Conservation (phyloP, 2,329 filamentous ascomycete species). For the Clonostachys solani region DNA sequence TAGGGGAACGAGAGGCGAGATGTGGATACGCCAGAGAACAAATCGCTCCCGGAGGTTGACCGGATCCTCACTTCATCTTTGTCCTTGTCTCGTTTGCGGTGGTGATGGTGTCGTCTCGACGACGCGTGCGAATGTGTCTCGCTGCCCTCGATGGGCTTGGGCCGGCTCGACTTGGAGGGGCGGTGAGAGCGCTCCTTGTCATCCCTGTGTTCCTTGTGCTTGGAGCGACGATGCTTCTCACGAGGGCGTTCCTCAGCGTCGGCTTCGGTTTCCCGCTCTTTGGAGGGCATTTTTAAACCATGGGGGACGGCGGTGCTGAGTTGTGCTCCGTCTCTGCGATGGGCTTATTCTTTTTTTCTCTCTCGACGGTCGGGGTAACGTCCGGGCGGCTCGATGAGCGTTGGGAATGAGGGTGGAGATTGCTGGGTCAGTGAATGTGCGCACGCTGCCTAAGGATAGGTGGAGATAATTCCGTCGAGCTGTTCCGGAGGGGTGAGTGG, state of each 20-base stretch:
- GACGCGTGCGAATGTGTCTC: slow-evolving; percentile 31
- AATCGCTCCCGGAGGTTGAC: slow-evolving; percentile 37
- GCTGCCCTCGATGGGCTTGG: slow-evolving; percentile 32
- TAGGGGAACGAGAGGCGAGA: slow-evolving; percentile 60
- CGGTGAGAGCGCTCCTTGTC: slow-evolving; percentile 27
- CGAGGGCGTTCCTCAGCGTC: slow-evolving; percentile 26
- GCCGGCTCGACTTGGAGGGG: slow-evolving; percentile 34
- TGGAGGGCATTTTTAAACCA: slow-evolving; percentile 26
- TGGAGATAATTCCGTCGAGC: too few species aligned
- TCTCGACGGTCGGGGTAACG: too few species aligned
- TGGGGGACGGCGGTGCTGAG: too few species aligned
- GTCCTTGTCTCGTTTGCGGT: slow-evolving; percentile 18
- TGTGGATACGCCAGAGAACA: slow-evolving; percentile 41
- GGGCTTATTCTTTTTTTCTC: too few species aligned
- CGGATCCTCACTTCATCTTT: slow-evolving; percentile 7
- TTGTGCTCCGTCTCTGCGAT: too few species aligned
- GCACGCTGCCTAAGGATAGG: too few species aligned
- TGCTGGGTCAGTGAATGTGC: too few species aligned
- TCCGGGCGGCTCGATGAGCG: too few species aligned
- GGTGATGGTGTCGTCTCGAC: slow-evolving; percentile 15
- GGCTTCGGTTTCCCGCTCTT: slow-evolving; percentile 34
- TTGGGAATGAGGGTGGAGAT: too few species aligned
- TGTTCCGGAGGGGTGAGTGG: too few species aligned
- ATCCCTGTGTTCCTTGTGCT: slow-evolving; percentile 22
- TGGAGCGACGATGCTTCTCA: slow-evolving; percentile 32